Evolutionary conservation across 768 basidiomycete species (phyloP), one percentile per base, ranked within the genome.

Genomic region (Suillus ampliporus): DNA sequence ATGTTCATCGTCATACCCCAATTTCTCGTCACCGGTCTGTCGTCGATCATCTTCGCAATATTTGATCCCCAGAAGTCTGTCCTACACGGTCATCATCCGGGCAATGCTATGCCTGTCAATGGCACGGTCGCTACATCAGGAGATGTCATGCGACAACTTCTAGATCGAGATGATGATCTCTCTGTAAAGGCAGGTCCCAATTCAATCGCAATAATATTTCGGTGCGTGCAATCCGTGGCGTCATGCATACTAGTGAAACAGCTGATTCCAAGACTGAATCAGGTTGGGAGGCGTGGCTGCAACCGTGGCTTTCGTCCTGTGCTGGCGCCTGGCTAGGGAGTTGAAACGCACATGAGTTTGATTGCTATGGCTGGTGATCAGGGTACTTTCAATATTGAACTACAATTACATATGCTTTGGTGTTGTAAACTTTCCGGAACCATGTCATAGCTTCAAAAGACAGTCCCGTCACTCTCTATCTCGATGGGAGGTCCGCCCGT

Each of bases 1-100:
- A 85, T 97, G 62, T 97, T 92, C 75, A 81, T 99, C 64, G 97
- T 98, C 62, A 78, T 97, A 8, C 97, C 97, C 0, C 97, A 99
- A 71, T 96, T 98, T 76, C 82, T 99, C 44, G 90, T 96, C 37
- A 96, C 93, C 0, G 94, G 89, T 26, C 74, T 98, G 5, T 88
- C 94, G 1, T 87, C 95, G 11, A 78, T 96, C 64, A 83, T 98
- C 51, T 97, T 99, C 70, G 92, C 91, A 17, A 76, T 97, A 5
- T 82, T 95, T 64, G 95, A 97, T 63, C 89, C 91, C 1, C 71
- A 77, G 28, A 86, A 82, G 59, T 78, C 81, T 6, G 78, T 74
- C 31, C 63, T 80, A 1, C 80, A 80, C 11, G 75, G 75, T 1
- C 77, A 80, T 52, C 66, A 69, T 62, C 47, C 66, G 23, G 66